phyloP scores from a whole-genome alignment of 164 flowering plant species.

The Platanus orientalis region DNA sequence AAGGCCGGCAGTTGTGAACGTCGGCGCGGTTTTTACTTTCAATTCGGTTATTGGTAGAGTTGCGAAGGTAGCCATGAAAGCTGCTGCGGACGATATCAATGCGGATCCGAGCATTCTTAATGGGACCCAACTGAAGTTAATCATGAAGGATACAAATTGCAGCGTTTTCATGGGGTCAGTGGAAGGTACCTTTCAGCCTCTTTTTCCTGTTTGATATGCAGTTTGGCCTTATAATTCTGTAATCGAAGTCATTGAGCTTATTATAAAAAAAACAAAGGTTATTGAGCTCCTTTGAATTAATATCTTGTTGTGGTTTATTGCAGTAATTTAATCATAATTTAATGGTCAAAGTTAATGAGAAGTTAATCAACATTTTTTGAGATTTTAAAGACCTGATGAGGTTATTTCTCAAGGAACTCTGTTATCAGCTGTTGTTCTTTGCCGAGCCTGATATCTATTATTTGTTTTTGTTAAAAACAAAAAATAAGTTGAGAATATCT shows the following conservation, averaged over 20 bases:
- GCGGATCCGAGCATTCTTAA: constrained; percentile 45
- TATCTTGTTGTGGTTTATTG: no score
- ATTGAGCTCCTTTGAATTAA: no score
- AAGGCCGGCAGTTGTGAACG: constrained; percentile 43
- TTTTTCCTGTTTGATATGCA: not conserved
- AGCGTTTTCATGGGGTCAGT: constrained; percentile 63
- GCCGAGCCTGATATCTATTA: not conserved
- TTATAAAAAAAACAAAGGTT: no score
- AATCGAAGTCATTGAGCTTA: no score
- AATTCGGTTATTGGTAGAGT: constrained; percentile 76
- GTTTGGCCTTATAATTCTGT: not conserved
- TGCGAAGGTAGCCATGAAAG: constrained; percentile 56
- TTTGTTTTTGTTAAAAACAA: not conserved
- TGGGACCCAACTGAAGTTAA: constrained; percentile 46
- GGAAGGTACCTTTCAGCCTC: constrained; percentile 36
- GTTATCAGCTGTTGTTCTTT: not conserved
- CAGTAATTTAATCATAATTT: no score
- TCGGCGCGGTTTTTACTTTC: constrained; percentile 68
- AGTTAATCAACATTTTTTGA: no score
- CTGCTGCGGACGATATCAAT: constrained; percentile 65
- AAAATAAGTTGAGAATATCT: not conserved
- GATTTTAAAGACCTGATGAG: not conserved
- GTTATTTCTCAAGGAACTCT: not conserved
- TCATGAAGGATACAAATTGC: constrained; percentile 44
- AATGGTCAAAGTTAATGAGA: not conserved